phyloP scores from a whole-genome alignment of 371 early-diverging fungal genomes.

The Mortierella sp. region DNA sequence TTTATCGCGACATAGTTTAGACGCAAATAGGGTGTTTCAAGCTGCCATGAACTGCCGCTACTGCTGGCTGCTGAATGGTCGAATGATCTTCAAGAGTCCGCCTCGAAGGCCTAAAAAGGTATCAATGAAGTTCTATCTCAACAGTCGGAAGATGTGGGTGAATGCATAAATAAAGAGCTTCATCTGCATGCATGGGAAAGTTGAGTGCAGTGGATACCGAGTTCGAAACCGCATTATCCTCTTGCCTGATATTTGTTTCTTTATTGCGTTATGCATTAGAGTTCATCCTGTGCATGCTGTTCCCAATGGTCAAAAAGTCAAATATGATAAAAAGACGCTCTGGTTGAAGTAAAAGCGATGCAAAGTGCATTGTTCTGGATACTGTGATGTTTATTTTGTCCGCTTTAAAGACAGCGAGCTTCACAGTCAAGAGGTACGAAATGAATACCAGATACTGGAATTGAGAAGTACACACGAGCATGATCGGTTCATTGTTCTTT shows the following conservation, averaged over 20 bases:
- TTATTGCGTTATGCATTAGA: neutral
- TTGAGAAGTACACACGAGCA: neutral
- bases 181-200: slow-evolving; percentile 4
- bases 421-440: neutral
- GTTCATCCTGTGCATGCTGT: neutral
- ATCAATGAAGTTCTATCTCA: too few species aligned
- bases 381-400: neutral
- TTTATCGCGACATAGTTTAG: neutral
- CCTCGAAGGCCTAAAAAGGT: neutral
- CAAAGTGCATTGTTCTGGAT: neutral
- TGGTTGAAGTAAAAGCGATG: neutral
- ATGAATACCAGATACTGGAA: neutral
- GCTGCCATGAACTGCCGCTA: neutral
- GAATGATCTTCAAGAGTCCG: neutral
- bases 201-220: neutral
- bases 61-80: neutral
- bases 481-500: neutral
- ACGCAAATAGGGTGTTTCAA: neutral
- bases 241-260: neutral
- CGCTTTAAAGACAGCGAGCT: too few species aligned
- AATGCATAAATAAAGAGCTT: neutral
- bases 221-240: neutral
- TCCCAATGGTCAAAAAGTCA: neutral
- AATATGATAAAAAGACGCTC: neutral
- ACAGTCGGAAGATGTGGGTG: too few species aligned